Base-by-base conservation (phyloP, 2,329 filamentous ascomycete species). In the Neophaeococcomyces mojaviensis region DNA sequence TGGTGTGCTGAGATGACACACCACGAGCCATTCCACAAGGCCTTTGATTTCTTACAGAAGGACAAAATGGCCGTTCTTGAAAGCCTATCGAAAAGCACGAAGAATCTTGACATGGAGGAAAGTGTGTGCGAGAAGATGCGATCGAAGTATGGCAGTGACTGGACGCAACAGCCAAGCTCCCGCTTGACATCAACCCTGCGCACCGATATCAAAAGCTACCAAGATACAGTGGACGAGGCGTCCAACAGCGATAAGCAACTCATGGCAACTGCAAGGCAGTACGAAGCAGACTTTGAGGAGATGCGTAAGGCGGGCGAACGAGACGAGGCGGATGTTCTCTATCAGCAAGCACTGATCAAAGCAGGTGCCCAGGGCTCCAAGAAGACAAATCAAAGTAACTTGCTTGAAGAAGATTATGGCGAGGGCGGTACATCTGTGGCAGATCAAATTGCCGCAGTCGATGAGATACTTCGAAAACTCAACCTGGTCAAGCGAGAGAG, bases 71-170 rank as follows among this genome's bases (percentile, higher is more conserved):
- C 78, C 1, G 85, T 96, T 10, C 64, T 87, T 20, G 72, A 74
- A 2, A 77, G 81, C 2, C 66, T 98, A 46, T 88, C 96, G 47
- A 79, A 78, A 47, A 87, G 87, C 57, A 81, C 82, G 46, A 94
- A 94, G 63, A 86, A 94, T 59, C 69, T 98, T 34, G 92, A 98
- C 56, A 88, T 92, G 81, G 92, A 98, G 64, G 94, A 97, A 68
- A 94, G 87, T 46, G 87, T 97, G 0, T 98, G 92, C 63, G 92
- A 98, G 65, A 98, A 97, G 72, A 98, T 98, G 92, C 80, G 92
- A 38, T 94, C 88, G 10, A 98, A 98, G 64, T 97, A 97, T 62
- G 89, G 90, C 46, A 77, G 76, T 22, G 90, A 97, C 45, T 98
- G 92, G 92, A 95, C 88, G 15, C 92, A 98, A 59, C 92, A 98